phyloP scores from a whole-genome alignment of 306 rosid genomes.

The Glycine soja region DNA sequence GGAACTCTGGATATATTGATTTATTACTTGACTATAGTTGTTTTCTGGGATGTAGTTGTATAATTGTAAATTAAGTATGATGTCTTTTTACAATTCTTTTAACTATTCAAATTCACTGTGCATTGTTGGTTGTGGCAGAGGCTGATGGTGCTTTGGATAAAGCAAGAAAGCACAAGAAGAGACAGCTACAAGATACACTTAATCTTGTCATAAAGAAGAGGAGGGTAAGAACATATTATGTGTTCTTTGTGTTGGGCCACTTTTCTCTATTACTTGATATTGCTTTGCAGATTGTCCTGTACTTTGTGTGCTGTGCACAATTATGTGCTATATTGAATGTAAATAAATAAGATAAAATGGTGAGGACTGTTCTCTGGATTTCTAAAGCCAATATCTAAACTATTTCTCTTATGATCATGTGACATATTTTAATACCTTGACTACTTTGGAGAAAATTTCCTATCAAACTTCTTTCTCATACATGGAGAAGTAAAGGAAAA shows the following conservation, averaged over 20 bases:
- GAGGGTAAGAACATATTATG: constrained; percentile 65
- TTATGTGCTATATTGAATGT: constrained; percentile 23
- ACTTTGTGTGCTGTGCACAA: constrained; percentile 34
- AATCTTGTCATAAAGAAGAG: constrained; percentile 91
- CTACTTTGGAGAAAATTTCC: constrained; percentile 33
- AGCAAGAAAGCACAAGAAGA: constrained; percentile 98
- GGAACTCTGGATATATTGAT: background rate
- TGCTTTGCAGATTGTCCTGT: constrained; percentile 27
- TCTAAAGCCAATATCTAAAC: constrained; percentile 30
- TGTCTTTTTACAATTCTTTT: constrained; percentile 13
- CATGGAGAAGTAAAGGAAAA: constrained; percentile 32
- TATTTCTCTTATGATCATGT: constrained; percentile 9
- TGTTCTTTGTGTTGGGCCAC: constrained; percentile 34
- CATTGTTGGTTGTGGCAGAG: constrained; percentile 64
- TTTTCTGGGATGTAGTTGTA: constrained; percentile 10
- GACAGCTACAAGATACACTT: constrained; percentile 95
- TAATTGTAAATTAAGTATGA: constrained; percentile 13
- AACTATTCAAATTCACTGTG: constrained; percentile 35
- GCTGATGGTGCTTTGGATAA: constrained; percentile 99
- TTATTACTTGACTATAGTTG: constrained; percentile 2
- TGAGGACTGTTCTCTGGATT: constrained; percentile 34
- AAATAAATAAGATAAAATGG: constrained; percentile 12
- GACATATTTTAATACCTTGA: constrained; percentile 18
- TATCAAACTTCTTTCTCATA: constrained; percentile 16
- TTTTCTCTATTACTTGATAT: constrained; percentile 10